These are phyloP conservation scores for Metarhizium sp. DNA, from an alignment of 2,329 filamentous ascomycete species.

Conservation along the genomic window DNA sequence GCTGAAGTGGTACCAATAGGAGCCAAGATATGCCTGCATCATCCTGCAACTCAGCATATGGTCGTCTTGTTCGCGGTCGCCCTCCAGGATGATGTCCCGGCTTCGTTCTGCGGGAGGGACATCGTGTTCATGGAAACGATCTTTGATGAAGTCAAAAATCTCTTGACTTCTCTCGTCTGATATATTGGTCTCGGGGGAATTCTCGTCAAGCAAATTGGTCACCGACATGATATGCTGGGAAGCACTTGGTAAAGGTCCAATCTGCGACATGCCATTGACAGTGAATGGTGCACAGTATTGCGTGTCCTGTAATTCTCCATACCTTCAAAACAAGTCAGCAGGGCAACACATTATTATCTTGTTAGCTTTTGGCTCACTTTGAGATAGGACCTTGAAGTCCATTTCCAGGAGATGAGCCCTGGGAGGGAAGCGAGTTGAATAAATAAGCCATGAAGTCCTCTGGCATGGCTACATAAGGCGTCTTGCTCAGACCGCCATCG, in stretches of 20 bases:
- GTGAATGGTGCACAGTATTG: slow-evolving; percentile 35
- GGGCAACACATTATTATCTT: neutral
- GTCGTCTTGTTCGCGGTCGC: slow-evolving; percentile 56
- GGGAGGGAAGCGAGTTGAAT: slow-evolving; percentile 46
- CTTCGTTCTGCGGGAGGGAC: slow-evolving; percentile 64
- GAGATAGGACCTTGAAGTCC: slow-evolving; percentile 35
- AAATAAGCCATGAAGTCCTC: slow-evolving; percentile 82
- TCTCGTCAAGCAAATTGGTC: slow-evolving; percentile 73
- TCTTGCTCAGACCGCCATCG: slow-evolving; percentile 70
- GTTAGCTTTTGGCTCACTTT: neutral
- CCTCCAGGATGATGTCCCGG: slow-evolving; percentile 69
- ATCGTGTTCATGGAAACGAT: slow-evolving; percentile 72
- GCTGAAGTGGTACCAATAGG: slow-evolving; percentile 93
- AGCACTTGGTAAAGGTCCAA: slow-evolving; percentile 49
- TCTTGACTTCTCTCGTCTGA: slow-evolving; percentile 83
- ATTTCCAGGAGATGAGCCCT: slow-evolving; percentile 17
- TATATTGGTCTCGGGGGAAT: slow-evolving; percentile 67
- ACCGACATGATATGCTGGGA: slow-evolving; percentile 83
- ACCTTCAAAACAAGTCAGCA: slow-evolving; percentile 31
- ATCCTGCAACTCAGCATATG: slow-evolving; percentile 76
- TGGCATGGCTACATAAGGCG: slow-evolving; percentile 72
- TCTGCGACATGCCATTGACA: slow-evolving; percentile 33
- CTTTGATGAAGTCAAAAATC: slow-evolving; percentile 71
- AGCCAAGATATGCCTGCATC: slow-evolving; percentile 91
- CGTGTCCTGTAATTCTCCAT: slow-evolving; percentile 39